phyloP scores from a whole-genome alignment of 345 rosid species.

The Euphorbia lathyris region DNA sequence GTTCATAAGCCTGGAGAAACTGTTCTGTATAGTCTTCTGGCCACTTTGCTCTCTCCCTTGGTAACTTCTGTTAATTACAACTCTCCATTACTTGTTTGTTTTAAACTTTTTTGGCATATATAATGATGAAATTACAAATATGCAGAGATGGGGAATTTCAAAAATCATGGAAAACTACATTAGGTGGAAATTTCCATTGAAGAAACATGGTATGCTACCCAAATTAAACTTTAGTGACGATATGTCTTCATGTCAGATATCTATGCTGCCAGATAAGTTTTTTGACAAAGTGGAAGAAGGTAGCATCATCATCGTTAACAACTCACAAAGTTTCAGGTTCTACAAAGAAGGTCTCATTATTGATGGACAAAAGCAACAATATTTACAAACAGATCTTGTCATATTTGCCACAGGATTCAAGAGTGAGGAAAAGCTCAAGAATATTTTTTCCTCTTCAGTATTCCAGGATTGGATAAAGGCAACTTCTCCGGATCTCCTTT shows the following conservation, averaged over 20 bases:
- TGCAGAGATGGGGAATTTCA: slow-evolving; percentile 28
- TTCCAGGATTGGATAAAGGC: slow-evolving; percentile 18
- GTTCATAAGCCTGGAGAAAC: slow-evolving; percentile 44
- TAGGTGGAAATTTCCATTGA: slow-evolving; percentile 23
- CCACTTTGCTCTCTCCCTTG: slow-evolving; percentile 35
- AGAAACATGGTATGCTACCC: slow-evolving; percentile 30
- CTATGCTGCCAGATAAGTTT: slow-evolving; percentile 26
- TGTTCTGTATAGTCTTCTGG: slow-evolving; percentile 19
- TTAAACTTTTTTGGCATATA: too few species aligned
- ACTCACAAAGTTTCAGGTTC: slow-evolving; percentile 25
- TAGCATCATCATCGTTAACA: slow-evolving; percentile 28
- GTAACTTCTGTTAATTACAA: slow-evolving; percentile 14
- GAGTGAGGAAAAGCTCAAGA: slow-evolving; percentile 22
- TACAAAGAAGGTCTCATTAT: slow-evolving; percentile 21
- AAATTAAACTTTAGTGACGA: slow-evolving; percentile 15
- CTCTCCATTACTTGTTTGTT: background rate
- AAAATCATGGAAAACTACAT: slow-evolving; percentile 22
- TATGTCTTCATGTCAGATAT: slow-evolving; percentile 12
- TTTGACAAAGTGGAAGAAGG: slow-evolving; percentile 32
- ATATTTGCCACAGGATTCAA: slow-evolving; percentile 33
- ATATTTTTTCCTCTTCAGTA: slow-evolving; percentile 22
- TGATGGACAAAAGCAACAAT: slow-evolving; percentile 12
- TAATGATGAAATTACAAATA: background rate
- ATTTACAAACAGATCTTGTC: slow-evolving; percentile 17
- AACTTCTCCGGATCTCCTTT: slow-evolving; percentile 11